Evolutionary conservation across 495 filamentous ascomycete genomes (phyloP), one percentile per base, ranked within the genome.

Genomic region (Tuber brumale): DNA sequence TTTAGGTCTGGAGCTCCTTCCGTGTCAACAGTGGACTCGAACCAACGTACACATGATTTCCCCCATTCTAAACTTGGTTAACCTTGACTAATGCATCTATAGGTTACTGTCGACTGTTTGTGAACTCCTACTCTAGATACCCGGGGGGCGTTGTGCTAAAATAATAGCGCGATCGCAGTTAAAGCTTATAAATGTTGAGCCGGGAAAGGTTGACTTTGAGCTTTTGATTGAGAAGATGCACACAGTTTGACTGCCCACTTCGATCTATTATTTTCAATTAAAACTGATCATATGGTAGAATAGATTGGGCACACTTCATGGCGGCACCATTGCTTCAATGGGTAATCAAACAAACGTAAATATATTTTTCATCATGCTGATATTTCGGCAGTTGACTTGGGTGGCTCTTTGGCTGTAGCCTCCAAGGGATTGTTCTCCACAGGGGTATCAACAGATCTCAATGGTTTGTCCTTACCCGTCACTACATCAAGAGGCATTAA

Each of bases 311-410:
- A 97, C 93, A 72, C 87, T 98, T 76, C 95, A 99, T 85, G 95
- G 95, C 69, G 95, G 95, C 51, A 96, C 95, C 27, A 94, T 98
- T 81, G 95, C 95, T 27, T 94, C 92, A 84, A 93, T 98, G 92
- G 90, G 91, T 90, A 86, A 71, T 35, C 3, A 42, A 61, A 42
- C 2, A 45, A 72, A 19, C 8, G 41, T 43, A 12, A 9, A n/a
- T 48, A 21, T 43, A 48, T 23, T 31, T 23, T 18, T 27, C 31
- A n/a, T 27, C 31, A 31, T 48, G 71, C 76, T 82, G 27, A 76
- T 72, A 75, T 73, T 61, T 76, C 27, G 35, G 73, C 21, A 92
- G 94, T 97, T 69, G 95, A 99, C 81, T 88, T 98, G 0, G 95
- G 95, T 6, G 95, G 95, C 27, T 97, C 94, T 14, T 86, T 99